Percentiles rank a stretch among this genome's conserved stretches.
These are phyloP conservation scores for Kodamaea fukazawae DNA, from an alignment of 805 yeast genomes.

Conservation along the genomic window DNA sequence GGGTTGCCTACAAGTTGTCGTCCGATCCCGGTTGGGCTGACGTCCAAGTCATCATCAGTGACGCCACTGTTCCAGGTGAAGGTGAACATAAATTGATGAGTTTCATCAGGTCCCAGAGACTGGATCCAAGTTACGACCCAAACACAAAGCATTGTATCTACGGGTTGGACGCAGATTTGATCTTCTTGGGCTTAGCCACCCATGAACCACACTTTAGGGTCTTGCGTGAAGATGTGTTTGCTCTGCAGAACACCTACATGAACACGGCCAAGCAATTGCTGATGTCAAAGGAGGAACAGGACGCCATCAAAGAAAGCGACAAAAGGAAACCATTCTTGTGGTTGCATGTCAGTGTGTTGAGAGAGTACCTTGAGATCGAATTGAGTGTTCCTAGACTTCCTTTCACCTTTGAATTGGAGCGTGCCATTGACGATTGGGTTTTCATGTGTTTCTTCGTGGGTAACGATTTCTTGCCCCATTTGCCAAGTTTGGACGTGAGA, in stretches of 20 bases:
- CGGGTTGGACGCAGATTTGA: slow-evolving; percentile 94
- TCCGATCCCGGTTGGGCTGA: slow-evolving; percentile 86
- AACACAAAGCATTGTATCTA: slow-evolving; percentile 90
- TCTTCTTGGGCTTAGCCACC: slow-evolving; percentile 85
- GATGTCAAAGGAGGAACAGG: slow-evolving; percentile 60
- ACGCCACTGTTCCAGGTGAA: slow-evolving; percentile 97
- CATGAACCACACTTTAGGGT: slow-evolving; percentile 96
- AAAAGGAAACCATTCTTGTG: slow-evolving; percentile 84
- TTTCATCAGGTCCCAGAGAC: slow-evolving; percentile 73
- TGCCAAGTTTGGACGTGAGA: slow-evolving; percentile 91
- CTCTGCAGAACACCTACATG: slow-evolving; percentile 57
- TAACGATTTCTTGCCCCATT: slow-evolving; percentile 95
- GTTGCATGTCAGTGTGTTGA: slow-evolving; percentile 82
- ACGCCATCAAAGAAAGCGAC: slow-evolving; percentile 39
- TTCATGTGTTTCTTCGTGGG: slow-evolving; percentile 98
- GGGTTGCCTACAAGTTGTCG: slow-evolving; percentile 81
- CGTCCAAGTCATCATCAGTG: slow-evolving; percentile 74
- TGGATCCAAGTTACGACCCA: slow-evolving; percentile 70
- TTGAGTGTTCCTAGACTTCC: slow-evolving; percentile 65
- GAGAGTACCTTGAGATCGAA: slow-evolving; percentile 88
- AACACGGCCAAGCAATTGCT: slow-evolving; percentile 48
- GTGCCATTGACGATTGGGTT: slow-evolving; percentile 98
- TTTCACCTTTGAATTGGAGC: slow-evolving; percentile 80
- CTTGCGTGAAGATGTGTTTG: slow-evolving; percentile 95
- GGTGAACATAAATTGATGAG: slow-evolving; percentile 98